A percentile compares a stretch with the other conserved stretches of the same genome.
phyloP scores from a whole-genome alignment of 2,329 filamentous ascomycete genomes.

The Alternaria incomplexa region DNA sequence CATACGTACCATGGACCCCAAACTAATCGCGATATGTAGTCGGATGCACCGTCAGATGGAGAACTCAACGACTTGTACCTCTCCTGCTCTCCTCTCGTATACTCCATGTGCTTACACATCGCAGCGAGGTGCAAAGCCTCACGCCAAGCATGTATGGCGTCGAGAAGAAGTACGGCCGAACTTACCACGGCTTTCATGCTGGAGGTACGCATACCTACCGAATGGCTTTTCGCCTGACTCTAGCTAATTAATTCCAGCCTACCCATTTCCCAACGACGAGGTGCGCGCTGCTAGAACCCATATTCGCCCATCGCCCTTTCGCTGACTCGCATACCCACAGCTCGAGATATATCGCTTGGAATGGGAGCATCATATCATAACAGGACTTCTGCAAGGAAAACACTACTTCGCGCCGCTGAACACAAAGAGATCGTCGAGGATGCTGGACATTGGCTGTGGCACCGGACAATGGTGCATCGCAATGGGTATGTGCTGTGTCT shows the following conservation, averaged over 20 bases:
- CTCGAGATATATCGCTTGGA: conserved; percentile 48
- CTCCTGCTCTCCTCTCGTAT: neutral
- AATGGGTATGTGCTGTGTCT: conserved; percentile 43
- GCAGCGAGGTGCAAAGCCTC: conserved; percentile 48
- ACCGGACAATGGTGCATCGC: conserved; percentile 52
- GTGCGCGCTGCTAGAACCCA: conserved; percentile 25
- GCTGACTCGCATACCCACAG: conserved; percentile 30
- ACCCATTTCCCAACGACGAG: conserved; percentile 49
- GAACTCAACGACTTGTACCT: conserved; percentile 40
- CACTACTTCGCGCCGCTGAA: conserved; percentile 48
- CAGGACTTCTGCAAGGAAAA: conserved; percentile 42
- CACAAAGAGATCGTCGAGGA: conserved; percentile 35
- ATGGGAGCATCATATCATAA: conserved; percentile 48
- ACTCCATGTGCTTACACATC: conserved; percentile 22
- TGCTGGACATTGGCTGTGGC: conserved; percentile 52
- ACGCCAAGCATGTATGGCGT: conserved; percentile 49
- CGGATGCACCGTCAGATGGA: conserved; percentile 40
- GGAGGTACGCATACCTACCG: conserved; percentile 41
- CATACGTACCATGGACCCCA: conserved; percentile 2
- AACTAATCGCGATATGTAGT: conserved; percentile 33
- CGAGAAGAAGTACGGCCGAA: conserved; percentile 49
- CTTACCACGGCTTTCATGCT: conserved; percentile 49
- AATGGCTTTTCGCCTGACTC: neutral
- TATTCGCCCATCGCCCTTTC: neutral
- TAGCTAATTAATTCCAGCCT: conserved; percentile 41